phyloP scores from a whole-genome alignment of 805 yeast genomes.

The Teunomyces pallodes region DNA sequence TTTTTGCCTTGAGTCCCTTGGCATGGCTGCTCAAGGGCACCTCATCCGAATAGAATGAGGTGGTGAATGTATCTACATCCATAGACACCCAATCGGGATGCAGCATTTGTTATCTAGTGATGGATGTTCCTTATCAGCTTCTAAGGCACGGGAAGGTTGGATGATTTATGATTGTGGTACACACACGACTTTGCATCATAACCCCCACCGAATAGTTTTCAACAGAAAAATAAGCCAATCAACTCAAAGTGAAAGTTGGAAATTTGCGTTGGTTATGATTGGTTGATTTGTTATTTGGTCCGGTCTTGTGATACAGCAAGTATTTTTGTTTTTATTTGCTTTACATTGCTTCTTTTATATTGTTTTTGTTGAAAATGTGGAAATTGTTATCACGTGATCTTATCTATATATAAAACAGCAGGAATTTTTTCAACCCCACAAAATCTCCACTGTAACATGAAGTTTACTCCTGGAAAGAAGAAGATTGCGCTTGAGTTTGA shows the following conservation, averaged over 20 bases:
- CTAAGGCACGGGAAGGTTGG: not conserved
- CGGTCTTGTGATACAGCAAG: not conserved
- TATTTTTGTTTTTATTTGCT: not conserved
- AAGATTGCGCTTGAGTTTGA: not conserved
- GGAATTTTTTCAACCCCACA: not conserved
- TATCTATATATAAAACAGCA: not conserved
- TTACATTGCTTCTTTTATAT: not conserved
- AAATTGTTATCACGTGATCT: not conserved
- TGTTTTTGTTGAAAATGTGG: not conserved
- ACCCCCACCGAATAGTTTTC: not conserved
- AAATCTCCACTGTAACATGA: not conserved
- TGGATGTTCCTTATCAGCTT: not conserved
- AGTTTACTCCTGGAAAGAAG: not conserved
- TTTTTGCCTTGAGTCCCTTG: constrained; percentile 33
- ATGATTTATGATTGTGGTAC: not conserved
- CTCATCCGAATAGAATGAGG: constrained; percentile 44
- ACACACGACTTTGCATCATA: not conserved
- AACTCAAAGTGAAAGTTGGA: no score
- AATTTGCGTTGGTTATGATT: no score
- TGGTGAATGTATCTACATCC: constrained; percentile 46
- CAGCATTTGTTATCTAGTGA: constrained; percentile 1
- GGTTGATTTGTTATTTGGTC: no score
- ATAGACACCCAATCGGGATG: constrained; percentile 51
- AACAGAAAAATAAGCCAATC: no score
- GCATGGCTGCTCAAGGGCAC: constrained; percentile 40